Conservation (phyloP, 352 stramenopile species). For the Pythium utonaiense region DNA sequence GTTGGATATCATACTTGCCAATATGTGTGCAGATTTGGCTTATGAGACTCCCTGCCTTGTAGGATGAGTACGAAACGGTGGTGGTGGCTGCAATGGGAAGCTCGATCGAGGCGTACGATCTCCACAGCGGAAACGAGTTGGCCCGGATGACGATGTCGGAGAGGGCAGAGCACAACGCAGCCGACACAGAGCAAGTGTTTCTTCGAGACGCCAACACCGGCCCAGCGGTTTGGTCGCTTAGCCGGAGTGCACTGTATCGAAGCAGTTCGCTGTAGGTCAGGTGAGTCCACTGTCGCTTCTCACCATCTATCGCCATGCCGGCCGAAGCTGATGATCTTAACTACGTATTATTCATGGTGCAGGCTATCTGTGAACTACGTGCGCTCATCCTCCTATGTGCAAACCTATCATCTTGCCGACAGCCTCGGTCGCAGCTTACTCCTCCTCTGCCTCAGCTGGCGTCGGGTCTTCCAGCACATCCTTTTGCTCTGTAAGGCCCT, state of each 20-base stretch:
- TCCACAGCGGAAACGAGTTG: slow-evolving; percentile 1
- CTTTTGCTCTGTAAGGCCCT: slow-evolving; percentile 57
- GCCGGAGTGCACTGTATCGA: neutral
- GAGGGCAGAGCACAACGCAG: neutral
- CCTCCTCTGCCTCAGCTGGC: slow-evolving; percentile 52
- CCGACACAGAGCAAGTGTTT: neutral
- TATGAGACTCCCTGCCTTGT: no score
- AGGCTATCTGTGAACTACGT: neutral
- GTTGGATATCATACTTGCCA: neutral
- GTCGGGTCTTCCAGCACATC: slow-evolving; percentile 80
- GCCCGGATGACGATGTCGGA: neutral
- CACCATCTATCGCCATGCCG: neutral
- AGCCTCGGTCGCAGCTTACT: neutral
- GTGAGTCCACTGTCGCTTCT: neutral
- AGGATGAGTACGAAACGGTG: slow-evolving; percentile 15
- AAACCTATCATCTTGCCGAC: neutral
- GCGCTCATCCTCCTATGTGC: neutral
- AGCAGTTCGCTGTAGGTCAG: neutral
- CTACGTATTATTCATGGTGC: neutral
- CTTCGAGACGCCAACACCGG: neutral
- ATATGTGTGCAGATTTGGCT: no score
- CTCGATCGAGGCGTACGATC: neutral
- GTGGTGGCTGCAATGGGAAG: neutral
- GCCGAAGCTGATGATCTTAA: neutral
- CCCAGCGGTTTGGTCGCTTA: neutral